Evolutionary conservation across 2,329 filamentous ascomycete species (phyloP), one percentile per base, ranked within the genome.

Genomic region (Geosmithia putterillii): DNA sequence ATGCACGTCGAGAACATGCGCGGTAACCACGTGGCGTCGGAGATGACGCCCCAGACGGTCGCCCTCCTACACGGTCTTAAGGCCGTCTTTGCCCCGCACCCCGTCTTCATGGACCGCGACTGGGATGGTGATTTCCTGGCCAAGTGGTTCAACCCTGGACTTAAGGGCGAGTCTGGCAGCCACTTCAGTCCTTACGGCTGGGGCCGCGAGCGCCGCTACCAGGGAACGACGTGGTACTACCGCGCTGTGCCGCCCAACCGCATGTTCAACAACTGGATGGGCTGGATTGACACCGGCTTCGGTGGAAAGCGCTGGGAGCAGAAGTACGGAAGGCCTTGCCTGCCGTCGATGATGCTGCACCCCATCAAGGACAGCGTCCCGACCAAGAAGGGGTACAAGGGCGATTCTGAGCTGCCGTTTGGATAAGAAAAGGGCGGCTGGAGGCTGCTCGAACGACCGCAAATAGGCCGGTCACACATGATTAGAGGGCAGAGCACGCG

Each of bases 31-130:
- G 79, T 89, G 52, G 83, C 81, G 45, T 84, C 83, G 0, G 85
- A 90, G 57, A 88, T 90, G 83, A 83, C 80, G 47, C 78, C 83
- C 1, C 79, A 83, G 44, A 82, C 82, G 0, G 74, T 82, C 21
- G 78, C 83, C 0, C 69, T 90, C 17, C 75, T 87, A 48, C 83
- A 92, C 56, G 84, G 86, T 6, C 67, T 89, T 41, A 90, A 90
- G 63, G 79, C 82, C 4, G 81, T 87, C 4, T 86, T 81, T 54
- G 83, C 79, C 10, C 85, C 85, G 10, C 84, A 89, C 59, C 84
- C 85, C 1, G 76, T 89, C 40, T 89, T 80, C 59, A 85, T 87
- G 54, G 84, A 90, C 59, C 76, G 83, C 47, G 74, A 82, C 41
- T 88, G 83, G 83, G 62, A 64, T 23, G 66, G 71, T 2, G 59